Evolutionary conservation across 305 asterid species (phyloP).

Genomic region (Vinca major): DNA sequence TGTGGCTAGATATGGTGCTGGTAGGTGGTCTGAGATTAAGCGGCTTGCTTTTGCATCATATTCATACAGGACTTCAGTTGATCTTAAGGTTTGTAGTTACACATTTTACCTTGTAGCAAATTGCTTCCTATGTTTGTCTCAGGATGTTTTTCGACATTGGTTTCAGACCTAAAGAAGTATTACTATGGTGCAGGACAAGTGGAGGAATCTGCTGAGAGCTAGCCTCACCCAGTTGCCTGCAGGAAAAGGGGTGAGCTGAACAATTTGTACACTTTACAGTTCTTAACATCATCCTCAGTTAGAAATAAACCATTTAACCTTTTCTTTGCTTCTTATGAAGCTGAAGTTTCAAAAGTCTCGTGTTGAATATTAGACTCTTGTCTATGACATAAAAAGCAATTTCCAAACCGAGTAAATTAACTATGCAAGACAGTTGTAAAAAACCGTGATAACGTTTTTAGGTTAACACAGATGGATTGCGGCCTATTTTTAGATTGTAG

Average conservation of each 20-base stretch:
- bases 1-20: constrained; percentile 81
- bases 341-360: background rate
- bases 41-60: constrained; percentile 72
- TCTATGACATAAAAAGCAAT: background rate
- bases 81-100: constrained; percentile 59
- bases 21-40: constrained; percentile 77
- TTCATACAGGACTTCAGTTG: constrained; percentile 92
- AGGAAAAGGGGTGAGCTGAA: constrained; percentile 59
- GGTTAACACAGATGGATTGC: background rate
- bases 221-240: constrained; percentile 64
- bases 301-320: background rate
- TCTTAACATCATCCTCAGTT: background rate
- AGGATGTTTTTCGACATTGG: background rate
- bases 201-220: constrained; percentile 94
- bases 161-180: constrained; percentile 2
- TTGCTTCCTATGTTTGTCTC: background rate
- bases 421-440: background rate
- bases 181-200: constrained; percentile 61
- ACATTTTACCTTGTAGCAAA: constrained; percentile 7
- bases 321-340: background rate
- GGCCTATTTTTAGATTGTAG: background rate
- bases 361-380: no score
- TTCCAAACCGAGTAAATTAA: no score
- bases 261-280: background rate
- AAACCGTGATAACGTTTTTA: background rate